Conservation (phyloP, 192 early-diverging fungal genomes). For the Ambispora gerdemannii region DNA sequence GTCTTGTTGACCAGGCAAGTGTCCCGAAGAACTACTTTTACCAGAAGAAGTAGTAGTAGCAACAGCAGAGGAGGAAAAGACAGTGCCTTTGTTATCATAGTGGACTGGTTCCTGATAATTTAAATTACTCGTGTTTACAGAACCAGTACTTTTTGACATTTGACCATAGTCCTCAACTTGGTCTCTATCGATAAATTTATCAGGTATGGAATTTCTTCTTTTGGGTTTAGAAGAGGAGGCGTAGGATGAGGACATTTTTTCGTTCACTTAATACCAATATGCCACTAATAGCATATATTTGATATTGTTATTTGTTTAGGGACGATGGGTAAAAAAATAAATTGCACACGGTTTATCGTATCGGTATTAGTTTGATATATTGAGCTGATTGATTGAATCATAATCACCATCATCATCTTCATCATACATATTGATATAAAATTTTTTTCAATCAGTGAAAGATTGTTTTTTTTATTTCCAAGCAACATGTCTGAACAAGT, state of each 20-base stretch:
- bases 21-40: background rate
- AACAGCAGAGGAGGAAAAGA: background rate
- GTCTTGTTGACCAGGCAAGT: constrained; percentile 54
- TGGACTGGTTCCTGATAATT: background rate
- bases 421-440: too few relatives aligned
- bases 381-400: too few relatives aligned
- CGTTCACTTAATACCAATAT: too few relatives aligned
- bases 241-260: background rate
- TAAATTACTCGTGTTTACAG: background rate
- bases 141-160: background rate
- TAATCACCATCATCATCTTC: too few relatives aligned
- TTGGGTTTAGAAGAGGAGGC: background rate
- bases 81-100: background rate
- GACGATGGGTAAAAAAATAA: background rate
- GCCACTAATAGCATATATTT: background rate
- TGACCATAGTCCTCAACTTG: background rate
- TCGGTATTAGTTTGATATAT: too few relatives aligned
- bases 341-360: too few relatives aligned
- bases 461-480: too few relatives aligned
- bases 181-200: background rate
- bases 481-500: constrained; percentile 29
- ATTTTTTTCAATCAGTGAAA: too few relatives aligned
- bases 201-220: background rate
- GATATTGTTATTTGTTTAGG: too few relatives aligned
- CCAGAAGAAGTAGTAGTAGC: background rate